phyloP scores from a whole-genome alignment of 805 yeast species.

The Starmerella roubikii region DNA sequence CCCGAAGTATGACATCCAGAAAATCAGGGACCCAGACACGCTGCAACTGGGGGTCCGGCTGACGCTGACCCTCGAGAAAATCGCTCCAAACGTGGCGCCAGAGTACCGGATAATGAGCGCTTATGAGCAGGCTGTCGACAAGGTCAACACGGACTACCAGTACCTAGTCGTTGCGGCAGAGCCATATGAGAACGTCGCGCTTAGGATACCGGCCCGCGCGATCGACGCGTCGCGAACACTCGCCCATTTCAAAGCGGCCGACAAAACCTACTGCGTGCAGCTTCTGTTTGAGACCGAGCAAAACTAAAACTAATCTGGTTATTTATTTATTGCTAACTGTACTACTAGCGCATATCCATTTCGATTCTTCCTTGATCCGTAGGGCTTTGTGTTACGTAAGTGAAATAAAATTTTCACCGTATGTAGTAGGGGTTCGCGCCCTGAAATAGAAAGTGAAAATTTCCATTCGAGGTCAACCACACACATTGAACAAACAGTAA shows the following conservation, averaged over 20 bases:
- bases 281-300: conserved; percentile 32
- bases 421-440: not conserved
- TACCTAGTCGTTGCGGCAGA: conserved; percentile 74
- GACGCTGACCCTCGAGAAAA: conserved; percentile 42
- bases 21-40: conserved; percentile 50
- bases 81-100: conserved; percentile 38
- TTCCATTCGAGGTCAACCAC: conserved; percentile 1
- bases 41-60: conserved; percentile 52
- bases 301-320: not conserved
- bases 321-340: not conserved
- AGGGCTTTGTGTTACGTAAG: no score
- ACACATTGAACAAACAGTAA: conserved; percentile 18
- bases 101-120: conserved; percentile 63
- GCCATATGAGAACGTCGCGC: conserved; percentile 72
- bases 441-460: conserved; percentile 4
- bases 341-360: no score
- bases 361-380: no score
- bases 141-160: conserved; percentile 39
- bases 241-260: conserved; percentile 56
- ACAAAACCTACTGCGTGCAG: conserved; percentile 51
- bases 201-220: conserved; percentile 55
- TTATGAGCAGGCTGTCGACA: conserved; percentile 47
- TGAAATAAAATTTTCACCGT: not conserved
- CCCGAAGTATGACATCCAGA: conserved; percentile 57
- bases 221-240: conserved; percentile 35